Evolutionary conservation across 1,284 basidiomycete genomes (phyloP).

Genomic region (Heterobasidion occidentale): DNA sequence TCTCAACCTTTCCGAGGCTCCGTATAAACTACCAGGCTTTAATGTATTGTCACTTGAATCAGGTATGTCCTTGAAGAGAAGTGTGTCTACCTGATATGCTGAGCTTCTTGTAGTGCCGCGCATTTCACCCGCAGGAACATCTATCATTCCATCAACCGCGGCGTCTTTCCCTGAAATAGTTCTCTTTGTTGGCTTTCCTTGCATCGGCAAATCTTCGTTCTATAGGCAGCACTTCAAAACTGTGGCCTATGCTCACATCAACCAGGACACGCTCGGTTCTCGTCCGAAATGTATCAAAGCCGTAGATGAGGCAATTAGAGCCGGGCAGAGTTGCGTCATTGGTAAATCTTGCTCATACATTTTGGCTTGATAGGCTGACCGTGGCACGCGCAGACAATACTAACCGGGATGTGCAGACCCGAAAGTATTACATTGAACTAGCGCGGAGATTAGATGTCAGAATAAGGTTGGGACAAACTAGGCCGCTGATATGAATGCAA

Average conservation of each 20-base stretch:
- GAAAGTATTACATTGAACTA: conserved; percentile 62
- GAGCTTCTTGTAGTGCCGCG: neutral
- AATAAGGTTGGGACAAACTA: conserved; percentile 37
- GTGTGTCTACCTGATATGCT: neutral
- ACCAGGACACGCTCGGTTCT: conserved; percentile 77
- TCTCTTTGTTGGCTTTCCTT: conserved; percentile 84
- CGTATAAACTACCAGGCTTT: conserved; percentile 52
- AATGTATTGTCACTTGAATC: conserved; percentile 40
- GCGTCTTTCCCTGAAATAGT: conserved; percentile 44
- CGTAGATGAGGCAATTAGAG: conserved; percentile 47
- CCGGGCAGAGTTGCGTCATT: conserved; percentile 66
- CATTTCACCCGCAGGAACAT: conserved; percentile 34
- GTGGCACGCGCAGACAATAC: conserved; percentile 66
- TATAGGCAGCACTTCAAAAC: conserved; percentile 66
- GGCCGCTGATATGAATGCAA: neutral
- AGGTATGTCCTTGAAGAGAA: conserved; percentile 20
- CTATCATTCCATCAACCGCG: conserved; percentile 47
- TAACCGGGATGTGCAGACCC: conserved; percentile 64
- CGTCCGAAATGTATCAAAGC: conserved; percentile 69
- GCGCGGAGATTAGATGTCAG: conserved; percentile 49
- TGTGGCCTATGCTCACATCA: conserved; percentile 71
- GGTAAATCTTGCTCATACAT: conserved; percentile 36
- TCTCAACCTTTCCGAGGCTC: conserved; percentile 40
- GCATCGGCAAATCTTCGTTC: conserved; percentile 82
- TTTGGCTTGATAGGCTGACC: neutral